A percentile compares a stretch with the other conserved stretches of the same genome.
phyloP scores from a whole-genome alignment of 352 stramenopile genomes.

The Phytophthora melonis region DNA sequence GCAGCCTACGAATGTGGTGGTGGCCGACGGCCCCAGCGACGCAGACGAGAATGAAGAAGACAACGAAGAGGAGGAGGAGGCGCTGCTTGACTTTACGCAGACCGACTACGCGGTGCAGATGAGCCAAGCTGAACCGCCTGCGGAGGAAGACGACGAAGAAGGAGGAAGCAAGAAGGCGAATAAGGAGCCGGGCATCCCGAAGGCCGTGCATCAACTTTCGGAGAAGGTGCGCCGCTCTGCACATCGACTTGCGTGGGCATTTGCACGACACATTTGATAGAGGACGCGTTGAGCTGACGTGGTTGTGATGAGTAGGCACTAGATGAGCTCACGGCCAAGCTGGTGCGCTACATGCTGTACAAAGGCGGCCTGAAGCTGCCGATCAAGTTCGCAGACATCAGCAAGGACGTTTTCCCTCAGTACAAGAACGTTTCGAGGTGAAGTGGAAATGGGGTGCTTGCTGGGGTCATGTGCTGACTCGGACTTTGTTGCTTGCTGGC shows the following conservation, averaged over 20 bases:
- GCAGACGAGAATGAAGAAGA: slow-evolving; percentile 48
- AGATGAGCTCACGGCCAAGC: slow-evolving; percentile 75
- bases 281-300: slow-evolving; percentile 6
- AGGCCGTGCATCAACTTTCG: slow-evolving; percentile 59
- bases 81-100: slow-evolving; percentile 80
- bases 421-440: slow-evolving; percentile 83
- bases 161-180: slow-evolving; percentile 43
- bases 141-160: slow-evolving; percentile 42
- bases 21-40: slow-evolving; percentile 34
- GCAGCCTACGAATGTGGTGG: slow-evolving; percentile 35
- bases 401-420: slow-evolving; percentile 83
- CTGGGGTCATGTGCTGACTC: neutral
- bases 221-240: slow-evolving; percentile 47
- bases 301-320: slow-evolving; percentile 47
- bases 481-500: neutral
- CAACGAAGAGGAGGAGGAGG: slow-evolving; percentile 49
- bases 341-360: slow-evolving; percentile 90
- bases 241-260: neutral
- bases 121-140: slow-evolving; percentile 45
- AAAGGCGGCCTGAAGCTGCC: slow-evolving; percentile 81
- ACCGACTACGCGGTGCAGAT: slow-evolving; percentile 73
- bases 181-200: slow-evolving; percentile 46
- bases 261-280: neutral
- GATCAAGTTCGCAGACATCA: slow-evolving; percentile 85
- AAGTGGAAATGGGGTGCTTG: neutral